Base-by-base conservation (phyloP, 2,329 filamentous ascomycete genomes). In the Bipolaris sorokiniana region DNA sequence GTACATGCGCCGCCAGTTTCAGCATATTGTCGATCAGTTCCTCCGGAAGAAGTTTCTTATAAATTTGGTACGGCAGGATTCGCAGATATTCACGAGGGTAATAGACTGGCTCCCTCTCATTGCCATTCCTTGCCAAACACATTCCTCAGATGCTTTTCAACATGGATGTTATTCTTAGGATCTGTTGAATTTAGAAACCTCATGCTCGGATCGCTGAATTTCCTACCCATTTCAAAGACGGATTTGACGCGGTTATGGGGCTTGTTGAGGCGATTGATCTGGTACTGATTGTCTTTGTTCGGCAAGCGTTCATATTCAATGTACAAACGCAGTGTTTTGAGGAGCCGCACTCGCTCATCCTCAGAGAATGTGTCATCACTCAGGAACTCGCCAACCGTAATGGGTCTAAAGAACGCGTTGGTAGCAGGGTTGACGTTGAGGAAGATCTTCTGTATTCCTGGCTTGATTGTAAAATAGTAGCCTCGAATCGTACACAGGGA, bases 31-130 rank as follows among this genome's bases (percentile, higher is more conserved):
- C n/a, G 1, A 59, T 59, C 3, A 67, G 28, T 5, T 16, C 15
- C n/a, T 61, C 62, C 1, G 66, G 66, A 20, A 69, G 48, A 18
- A 44, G 52, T 9, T 55, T 46, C 28, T 54, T 62, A 46, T 61
- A 68, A 4, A 62, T 22, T 56, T 69, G 65, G 31, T 64, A 64
- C 1, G 65, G 63, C 3, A 70, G 15, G 20, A 71, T 68, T 7
- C 38, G 48, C 13, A 60, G 54, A 10, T 53, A 28, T 20, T 66
- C 54, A 11, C 45, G 40, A 7, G 54, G 48, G 31, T 58, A 56
- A 36, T 59, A 62, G 16, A 55, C 47, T 7, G 51, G 46, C 10
- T 48, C 20, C 13, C 18, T 16, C 42, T 55, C n/a, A 10, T 59
- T 51, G 18, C 64, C 49, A 58, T 2, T 49, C 52, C 40, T 34